A percentile compares a stretch with the other conserved stretches of the same genome.
Evolutionary conservation across 2,329 filamentous ascomycete genomes (phyloP).

Genomic region (Colletotrichum ledebouriae): DNA sequence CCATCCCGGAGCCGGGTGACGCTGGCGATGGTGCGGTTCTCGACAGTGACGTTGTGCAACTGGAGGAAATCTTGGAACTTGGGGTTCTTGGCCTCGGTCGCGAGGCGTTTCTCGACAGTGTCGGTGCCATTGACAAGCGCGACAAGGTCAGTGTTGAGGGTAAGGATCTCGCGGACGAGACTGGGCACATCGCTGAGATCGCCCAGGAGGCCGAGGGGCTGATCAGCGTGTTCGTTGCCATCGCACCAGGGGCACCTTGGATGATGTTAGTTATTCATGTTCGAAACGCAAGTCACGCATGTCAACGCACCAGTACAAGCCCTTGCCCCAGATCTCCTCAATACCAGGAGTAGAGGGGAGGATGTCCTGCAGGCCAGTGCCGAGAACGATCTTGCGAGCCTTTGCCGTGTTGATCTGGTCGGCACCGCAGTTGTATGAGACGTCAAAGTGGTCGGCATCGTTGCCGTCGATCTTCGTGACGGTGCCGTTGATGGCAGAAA

Average conservation of each 20-base stretch:
- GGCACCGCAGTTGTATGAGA: conserved; percentile 48
- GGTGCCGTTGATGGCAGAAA: conserved; percentile 52
- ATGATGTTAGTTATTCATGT: neutral
- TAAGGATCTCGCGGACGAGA: conserved; percentile 65
- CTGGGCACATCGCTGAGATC: conserved; percentile 57
- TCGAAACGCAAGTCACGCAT: too few relatives aligned
- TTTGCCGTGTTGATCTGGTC: conserved; percentile 51
- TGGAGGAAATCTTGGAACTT: conserved; percentile 64
- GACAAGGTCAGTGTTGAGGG: conserved; percentile 67
- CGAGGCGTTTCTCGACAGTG: conserved; percentile 57
- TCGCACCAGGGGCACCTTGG: conserved; percentile 72
- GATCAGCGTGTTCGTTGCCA: conserved; percentile 71
- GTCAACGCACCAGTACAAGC: conserved; percentile 63
- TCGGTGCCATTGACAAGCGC: conserved; percentile 72
- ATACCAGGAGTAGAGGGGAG: conserved; percentile 69
- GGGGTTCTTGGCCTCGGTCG: conserved; percentile 56
- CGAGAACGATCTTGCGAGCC: conserved; percentile 68
- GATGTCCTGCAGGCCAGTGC: conserved; percentile 68
- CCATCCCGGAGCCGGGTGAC: conserved; percentile 62
- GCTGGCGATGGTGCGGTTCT: conserved; percentile 66
- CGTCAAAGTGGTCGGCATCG: conserved; percentile 61
- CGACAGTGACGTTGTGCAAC: conserved; percentile 64
- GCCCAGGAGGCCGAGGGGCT: conserved; percentile 67
- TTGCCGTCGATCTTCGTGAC: conserved; percentile 59
- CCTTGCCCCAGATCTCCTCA: conserved; percentile 67